A percentile compares a stretch with the other conserved stretches of the same genome.
Evolutionary conservation across 2,329 filamentous ascomycete genomes (phyloP).

Genomic region (Exophiala phaeomuriformis): DNA sequence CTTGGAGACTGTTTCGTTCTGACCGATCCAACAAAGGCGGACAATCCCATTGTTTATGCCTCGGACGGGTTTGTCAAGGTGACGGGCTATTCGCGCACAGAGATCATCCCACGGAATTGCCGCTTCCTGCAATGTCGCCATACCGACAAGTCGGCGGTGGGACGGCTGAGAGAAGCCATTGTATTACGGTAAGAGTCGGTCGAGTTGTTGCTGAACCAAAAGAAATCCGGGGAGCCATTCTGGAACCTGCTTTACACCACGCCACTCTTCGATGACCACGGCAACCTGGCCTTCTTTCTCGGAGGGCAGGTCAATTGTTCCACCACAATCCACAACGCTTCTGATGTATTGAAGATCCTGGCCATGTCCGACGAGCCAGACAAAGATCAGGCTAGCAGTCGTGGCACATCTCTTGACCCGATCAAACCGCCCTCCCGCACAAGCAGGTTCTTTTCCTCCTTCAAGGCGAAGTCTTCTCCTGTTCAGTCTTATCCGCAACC

Average conservation of each 20-base stretch:
- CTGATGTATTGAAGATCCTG: slow-evolving; percentile 48
- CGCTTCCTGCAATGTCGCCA: slow-evolving; percentile 45
- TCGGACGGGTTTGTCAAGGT: slow-evolving; percentile 49
- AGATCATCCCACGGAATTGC: slow-evolving; percentile 46
- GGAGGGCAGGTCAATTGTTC: slow-evolving; percentile 54
- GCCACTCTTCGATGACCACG: slow-evolving; percentile 45
- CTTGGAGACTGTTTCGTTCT: slow-evolving; percentile 54
- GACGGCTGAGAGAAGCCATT: slow-evolving; percentile 40
- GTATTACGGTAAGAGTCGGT: slow-evolving; percentile 40
- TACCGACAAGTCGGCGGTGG: slow-evolving; percentile 40
- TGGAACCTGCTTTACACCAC: slow-evolving; percentile 52
- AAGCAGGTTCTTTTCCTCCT: slow-evolving; percentile 34
- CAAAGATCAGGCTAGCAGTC: slow-evolving; percentile 2
- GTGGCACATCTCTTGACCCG: not conserved
- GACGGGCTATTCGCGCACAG: slow-evolving; percentile 44
- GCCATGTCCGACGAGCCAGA: slow-evolving; percentile 31
- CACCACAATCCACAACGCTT: slow-evolving; percentile 44
- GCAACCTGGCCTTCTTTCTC: slow-evolving; percentile 47
- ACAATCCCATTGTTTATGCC: slow-evolving; percentile 46
- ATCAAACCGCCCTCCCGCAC: slow-evolving; percentile 25
- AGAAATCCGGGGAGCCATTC: slow-evolving; percentile 47
- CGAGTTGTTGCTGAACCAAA: slow-evolving; percentile 48
- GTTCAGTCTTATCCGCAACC: slow-evolving; percentile 28
- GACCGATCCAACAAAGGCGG: slow-evolving; percentile 44
- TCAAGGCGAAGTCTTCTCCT: slow-evolving; percentile 24